Evolutionary conservation across 768 basidiomycete species (phyloP).

Genomic region (Boletus patriciae): DNA sequence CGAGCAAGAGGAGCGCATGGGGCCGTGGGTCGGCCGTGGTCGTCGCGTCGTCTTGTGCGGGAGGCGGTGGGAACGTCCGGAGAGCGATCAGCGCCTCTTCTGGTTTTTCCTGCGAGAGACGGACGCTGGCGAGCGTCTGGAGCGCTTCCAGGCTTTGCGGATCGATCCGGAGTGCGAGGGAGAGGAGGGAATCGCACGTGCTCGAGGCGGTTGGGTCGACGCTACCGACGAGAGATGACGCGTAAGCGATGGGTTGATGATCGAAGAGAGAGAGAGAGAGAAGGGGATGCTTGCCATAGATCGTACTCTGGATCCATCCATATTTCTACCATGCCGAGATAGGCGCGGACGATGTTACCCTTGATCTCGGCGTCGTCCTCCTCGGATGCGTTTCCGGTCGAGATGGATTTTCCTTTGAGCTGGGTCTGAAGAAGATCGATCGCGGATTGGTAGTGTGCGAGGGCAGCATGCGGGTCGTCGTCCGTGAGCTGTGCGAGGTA

Average conservation of each 20-base stretch:
- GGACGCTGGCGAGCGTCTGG: slow-evolving; percentile 78
- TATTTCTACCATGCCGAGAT: slow-evolving; percentile 88
- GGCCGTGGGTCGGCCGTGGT: slow-evolving; percentile 21
- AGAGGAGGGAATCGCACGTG: slow-evolving; percentile 76
- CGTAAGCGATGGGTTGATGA: background rate
- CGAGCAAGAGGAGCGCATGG: slow-evolving; percentile 36
- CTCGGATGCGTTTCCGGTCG: slow-evolving; percentile 36
- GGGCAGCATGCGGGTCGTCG: slow-evolving; percentile 68
- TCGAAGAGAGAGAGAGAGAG: background rate
- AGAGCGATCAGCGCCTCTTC: slow-evolving; percentile 67
- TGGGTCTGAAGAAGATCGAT: slow-evolving; percentile 66
- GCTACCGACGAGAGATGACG: slow-evolving; percentile 39
- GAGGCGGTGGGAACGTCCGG: slow-evolving; percentile 20
- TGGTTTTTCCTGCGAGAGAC: slow-evolving; percentile 82
- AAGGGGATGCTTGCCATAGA: slow-evolving; percentile 64
- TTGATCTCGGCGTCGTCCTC: slow-evolving; percentile 50
- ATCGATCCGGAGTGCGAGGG: slow-evolving; percentile 69
- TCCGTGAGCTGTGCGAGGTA: slow-evolving; percentile 87
- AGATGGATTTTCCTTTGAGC: slow-evolving; percentile 71
- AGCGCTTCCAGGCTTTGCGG: slow-evolving; percentile 77
- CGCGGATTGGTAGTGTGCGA: slow-evolving; percentile 79
- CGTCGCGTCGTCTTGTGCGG: background rate
- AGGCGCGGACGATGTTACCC: slow-evolving; percentile 70
- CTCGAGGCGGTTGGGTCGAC: slow-evolving; percentile 80
- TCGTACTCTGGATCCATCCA: slow-evolving; percentile 94